phyloP scores from a whole-genome alignment of 345 rosid genomes.

The Cardiospermum halicacabum region DNA sequence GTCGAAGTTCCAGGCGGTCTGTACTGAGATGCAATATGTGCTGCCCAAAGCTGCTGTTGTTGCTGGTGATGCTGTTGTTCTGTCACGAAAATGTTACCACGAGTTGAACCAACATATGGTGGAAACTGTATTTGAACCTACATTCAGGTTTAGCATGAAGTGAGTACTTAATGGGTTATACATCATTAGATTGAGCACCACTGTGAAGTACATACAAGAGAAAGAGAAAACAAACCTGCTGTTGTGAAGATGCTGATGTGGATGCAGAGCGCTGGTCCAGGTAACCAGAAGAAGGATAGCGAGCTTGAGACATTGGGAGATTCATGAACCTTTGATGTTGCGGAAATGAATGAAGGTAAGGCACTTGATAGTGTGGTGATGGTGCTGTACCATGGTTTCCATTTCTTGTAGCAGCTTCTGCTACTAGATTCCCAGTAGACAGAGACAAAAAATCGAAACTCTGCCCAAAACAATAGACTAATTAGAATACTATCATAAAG shows the following conservation, averaged over 20 bases:
- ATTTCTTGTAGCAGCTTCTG: constrained; percentile 21
- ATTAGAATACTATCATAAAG: constrained; percentile 17
- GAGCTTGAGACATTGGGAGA: constrained; percentile 26
- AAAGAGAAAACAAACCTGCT: constrained; percentile 45
- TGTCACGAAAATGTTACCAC: constrained; percentile 18
- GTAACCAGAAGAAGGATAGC: constrained; percentile 29
- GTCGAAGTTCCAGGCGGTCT: constrained; percentile 29
- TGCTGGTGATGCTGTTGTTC: constrained; percentile 42
- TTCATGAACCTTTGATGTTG: constrained; percentile 32
- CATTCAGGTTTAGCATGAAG: constrained; percentile 7
- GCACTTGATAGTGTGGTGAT: constrained; percentile 29
- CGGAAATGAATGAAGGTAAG: constrained; percentile 29
- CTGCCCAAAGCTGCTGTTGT: constrained; percentile 40
- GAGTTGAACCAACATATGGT: constrained; percentile 29
- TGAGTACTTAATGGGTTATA: neutral
- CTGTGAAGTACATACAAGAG: neutral
- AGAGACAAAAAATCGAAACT: constrained; percentile 60
- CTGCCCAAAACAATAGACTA: constrained; percentile 30
- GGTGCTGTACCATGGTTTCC: constrained; percentile 27
- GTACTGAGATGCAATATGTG: constrained; percentile 38
- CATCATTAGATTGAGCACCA: neutral
- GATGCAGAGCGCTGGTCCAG: constrained; percentile 37
- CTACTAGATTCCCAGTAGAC: constrained; percentile 31
- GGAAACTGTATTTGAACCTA: constrained; percentile 46
- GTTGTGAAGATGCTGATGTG: constrained; percentile 25